Evolutionary conservation across 208 protist genomes (phyloP), one percentile per base, ranked within the genome.

Genomic region (Strigomonas galati): DNA sequence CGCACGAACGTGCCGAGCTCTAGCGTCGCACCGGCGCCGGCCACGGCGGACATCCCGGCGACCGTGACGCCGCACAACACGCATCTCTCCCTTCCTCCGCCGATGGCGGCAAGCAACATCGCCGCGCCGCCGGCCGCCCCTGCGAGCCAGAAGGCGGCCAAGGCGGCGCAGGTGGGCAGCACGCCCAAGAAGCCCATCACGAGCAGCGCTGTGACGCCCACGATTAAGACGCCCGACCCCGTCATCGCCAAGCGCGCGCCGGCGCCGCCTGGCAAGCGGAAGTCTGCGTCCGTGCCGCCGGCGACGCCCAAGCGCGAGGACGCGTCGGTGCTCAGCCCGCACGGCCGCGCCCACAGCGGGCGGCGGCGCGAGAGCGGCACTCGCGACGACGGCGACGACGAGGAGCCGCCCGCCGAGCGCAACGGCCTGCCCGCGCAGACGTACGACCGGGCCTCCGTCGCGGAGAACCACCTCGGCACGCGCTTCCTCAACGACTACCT

Each of bases 401-500:
- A 32, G 10, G 56, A 23, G 32, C 6, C 23, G 28, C 12, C 30
- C 56, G 6, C 9, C 9, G 28, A 21, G 17, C 30, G 19, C 23
- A 26, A 60, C 24, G 26, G 10, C 24, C 10, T 40, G 21, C 56
- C 30, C 4, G 10, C 30, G 21, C n/a, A 37, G 30, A 48, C 19
- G 26, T 40, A 48, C 30, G 28, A 62, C 30, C 23, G 56, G 6
- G 56, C 56, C 9, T 46, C 35, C 19, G 31, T 62, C 12, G 28
- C 56, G 35, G 31, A 62, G 56, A 62, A 37, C 30, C n/a, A 40
- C 9, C 10, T 24, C 44, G 56, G 56, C 26, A 46, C 26, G 30
- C 26, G 31, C 30, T 62, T 62, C 35, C 56, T 62, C 32, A 62
- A 62, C 56, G 56, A 62, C 30, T 62, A 62, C 23, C 26, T 62